Evolutionary conservation across 2,329 filamentous ascomycete genomes (phyloP).

Genomic region (Fusarium sp.): DNA sequence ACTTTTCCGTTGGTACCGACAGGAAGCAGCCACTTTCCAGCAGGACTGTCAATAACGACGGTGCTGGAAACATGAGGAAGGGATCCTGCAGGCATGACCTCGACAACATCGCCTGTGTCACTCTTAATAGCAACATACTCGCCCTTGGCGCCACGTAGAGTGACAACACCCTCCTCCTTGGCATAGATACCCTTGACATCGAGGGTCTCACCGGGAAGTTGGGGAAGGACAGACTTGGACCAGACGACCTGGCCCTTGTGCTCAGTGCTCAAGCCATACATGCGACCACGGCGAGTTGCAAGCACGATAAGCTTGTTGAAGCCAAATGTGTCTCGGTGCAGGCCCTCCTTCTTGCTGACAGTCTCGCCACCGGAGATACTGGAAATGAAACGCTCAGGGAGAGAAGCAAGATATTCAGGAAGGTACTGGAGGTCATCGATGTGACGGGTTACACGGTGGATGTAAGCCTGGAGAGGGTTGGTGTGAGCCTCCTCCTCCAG

Average conservation of each 20-base stretch:
- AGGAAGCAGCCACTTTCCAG: conserved; percentile 66
- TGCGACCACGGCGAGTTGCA: conserved; percentile 80
- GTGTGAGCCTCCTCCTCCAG: conserved; percentile 88
- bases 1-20: conserved; percentile 64
- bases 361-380: conserved; percentile 71
- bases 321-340: conserved; percentile 82
- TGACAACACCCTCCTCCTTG: conserved; percentile 68
- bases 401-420: conserved; percentile 75
- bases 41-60: conserved; percentile 64
- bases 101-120: conserved; percentile 64
- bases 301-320: conserved; percentile 88
- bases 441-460: conserved; percentile 88
- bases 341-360: conserved; percentile 57
- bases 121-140: conserved; percentile 70
- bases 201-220: conserved; percentile 68
- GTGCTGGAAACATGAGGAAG: conserved; percentile 54
- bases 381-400: conserved; percentile 76
- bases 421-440: conserved; percentile 80
- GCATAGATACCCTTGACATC: conserved; percentile 76
- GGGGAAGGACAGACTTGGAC: conserved; percentile 74
- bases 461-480: conserved; percentile 83
- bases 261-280: conserved; percentile 84
- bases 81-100: conserved; percentile 55
- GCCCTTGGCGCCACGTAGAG: conserved; percentile 70
- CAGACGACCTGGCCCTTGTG: conserved; percentile 81